These are phyloP conservation scores for Blastocystis sp. DNA, from an alignment of 352 stramenopile species.

Conservation along the genomic window DNA sequence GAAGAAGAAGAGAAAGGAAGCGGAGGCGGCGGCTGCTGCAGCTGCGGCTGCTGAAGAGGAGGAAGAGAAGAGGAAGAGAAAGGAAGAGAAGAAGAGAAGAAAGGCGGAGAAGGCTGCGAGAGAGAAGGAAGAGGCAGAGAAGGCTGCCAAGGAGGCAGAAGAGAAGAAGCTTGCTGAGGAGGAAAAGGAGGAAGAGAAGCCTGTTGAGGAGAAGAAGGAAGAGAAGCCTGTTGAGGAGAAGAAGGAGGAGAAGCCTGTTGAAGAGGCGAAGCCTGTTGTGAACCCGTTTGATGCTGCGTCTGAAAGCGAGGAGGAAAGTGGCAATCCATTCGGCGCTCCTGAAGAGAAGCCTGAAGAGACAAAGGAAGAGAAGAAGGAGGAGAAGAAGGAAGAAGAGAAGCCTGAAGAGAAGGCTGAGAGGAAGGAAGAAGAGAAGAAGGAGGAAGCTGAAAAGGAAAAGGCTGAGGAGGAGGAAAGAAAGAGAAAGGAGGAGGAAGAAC, in stretches of 20 bases:
- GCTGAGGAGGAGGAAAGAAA: neutral
- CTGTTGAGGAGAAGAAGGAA: conserved; percentile 23
- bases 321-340: conserved; percentile 24
- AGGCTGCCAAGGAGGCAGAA: neutral
- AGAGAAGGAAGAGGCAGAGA: conserved; percentile 19
- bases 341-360: neutral
- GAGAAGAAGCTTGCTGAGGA: neutral
- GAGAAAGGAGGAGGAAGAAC: neutral
- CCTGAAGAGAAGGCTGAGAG: conserved; percentile 4
- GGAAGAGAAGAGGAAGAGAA: conserved; percentile 44
- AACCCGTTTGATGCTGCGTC: neutral
- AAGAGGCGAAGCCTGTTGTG: neutral
- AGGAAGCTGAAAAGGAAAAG: neutral
- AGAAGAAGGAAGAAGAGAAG: neutral
- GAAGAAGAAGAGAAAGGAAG: conserved; percentile 1
- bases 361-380: neutral
- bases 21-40: neutral
- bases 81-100: conserved; percentile 27
- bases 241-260: neutral
- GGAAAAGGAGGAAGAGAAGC: neutral
- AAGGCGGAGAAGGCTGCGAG: neutral
- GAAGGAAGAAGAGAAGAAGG: neutral
- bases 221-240: neutral
- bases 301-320: neutral
- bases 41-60: no score